Percentiles rank a stretch among this genome's conserved stretches.
phyloP scores from a whole-genome alignment of 148 eudicot genomes.

The Amaranthus hypochondriacus region DNA sequence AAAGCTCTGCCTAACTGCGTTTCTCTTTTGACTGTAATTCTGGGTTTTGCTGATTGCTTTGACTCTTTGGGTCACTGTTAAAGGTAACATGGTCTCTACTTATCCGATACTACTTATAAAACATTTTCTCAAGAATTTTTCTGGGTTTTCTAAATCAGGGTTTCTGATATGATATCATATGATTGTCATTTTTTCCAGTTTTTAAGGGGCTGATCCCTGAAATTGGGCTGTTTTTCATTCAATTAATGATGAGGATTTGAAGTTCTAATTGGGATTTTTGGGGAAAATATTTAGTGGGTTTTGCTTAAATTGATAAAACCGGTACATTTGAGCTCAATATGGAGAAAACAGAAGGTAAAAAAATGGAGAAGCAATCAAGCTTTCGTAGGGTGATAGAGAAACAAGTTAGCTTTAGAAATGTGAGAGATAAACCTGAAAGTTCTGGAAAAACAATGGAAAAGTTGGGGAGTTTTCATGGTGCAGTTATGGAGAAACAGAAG shows the following conservation, averaged over 20 bases:
- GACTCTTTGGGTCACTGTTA: slow-evolving; percentile 7
- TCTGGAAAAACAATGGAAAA: slow-evolving; percentile 25
- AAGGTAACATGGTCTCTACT: slow-evolving; percentile 8
- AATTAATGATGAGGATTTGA: slow-evolving; percentile 14
- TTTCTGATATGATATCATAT: neutral
- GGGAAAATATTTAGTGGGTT: neutral
- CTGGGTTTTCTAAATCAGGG: slow-evolving; percentile 14
- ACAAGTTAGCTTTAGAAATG: slow-evolving; percentile 12
- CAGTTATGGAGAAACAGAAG: slow-evolving; percentile 46
- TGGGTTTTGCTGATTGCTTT: slow-evolving; percentile 13
- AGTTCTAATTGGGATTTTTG: slow-evolving; percentile 14
- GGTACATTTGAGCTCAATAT: slow-evolving; percentile 21
- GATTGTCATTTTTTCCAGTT: neutral
- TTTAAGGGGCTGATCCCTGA: slow-evolving; percentile 12
- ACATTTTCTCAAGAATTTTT: neutral
- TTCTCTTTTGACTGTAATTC: slow-evolving; percentile 18
- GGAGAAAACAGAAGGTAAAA: slow-evolving; percentile 28
- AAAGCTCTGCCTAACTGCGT: slow-evolving; percentile 10
- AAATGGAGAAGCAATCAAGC: slow-evolving; percentile 27
- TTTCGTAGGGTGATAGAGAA: slow-evolving; percentile 27
- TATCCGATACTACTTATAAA: neutral
- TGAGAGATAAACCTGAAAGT: slow-evolving; percentile 1
- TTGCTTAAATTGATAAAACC: slow-evolving; percentile 1
- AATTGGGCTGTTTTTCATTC: slow-evolving; percentile 15
- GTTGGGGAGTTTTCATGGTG: slow-evolving; percentile 31